Evolutionary conservation across 2,329 filamentous ascomycete genomes (phyloP).

Genomic region (Monosporascus sp.): DNA sequence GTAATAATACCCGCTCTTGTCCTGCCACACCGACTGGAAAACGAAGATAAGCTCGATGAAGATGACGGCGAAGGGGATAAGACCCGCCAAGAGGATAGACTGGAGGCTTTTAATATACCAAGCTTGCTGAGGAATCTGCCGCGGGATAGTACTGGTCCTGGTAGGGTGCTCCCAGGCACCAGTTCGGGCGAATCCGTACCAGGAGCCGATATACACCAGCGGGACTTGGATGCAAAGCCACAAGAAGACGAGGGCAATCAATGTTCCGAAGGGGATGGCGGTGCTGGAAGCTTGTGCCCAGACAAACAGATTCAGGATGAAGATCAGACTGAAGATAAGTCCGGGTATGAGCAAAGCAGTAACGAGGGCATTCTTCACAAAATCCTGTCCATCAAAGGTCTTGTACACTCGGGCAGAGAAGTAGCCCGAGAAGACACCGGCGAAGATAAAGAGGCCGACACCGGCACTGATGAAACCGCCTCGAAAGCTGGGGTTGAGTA

Average conservation of each 20-base stretch:
- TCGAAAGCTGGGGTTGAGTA: conserved; percentile 83
- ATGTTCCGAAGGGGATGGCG: conserved; percentile 75
- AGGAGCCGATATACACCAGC: conserved; percentile 75
- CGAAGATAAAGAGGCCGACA: conserved; percentile 76
- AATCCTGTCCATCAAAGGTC: conserved; percentile 72
- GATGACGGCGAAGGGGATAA: conserved; percentile 80
- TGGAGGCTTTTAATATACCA: conserved; percentile 68
- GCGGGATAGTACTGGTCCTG: conserved; percentile 64
- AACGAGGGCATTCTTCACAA: conserved; percentile 69
- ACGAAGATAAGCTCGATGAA: conserved; percentile 85
- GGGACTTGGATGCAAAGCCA: conserved; percentile 86
- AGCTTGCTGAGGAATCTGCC: conserved; percentile 67
- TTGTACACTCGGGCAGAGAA: conserved; percentile 80
- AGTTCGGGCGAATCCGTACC: conserved; percentile 65
- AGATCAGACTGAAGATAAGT: conserved; percentile 66
- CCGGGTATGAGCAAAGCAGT: conserved; percentile 78
- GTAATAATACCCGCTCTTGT: conserved; percentile 90
- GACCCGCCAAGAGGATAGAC: conserved; percentile 64
- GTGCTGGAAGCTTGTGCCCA: conserved; percentile 88
- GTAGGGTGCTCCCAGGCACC: conserved; percentile 76
- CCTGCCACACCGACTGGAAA: conserved; percentile 83
- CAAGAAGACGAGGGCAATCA: conserved; percentile 65
- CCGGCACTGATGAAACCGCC: conserved; percentile 84
- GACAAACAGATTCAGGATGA: conserved; percentile 81
- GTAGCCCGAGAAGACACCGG: conserved; percentile 80